phyloP scores from a whole-genome alignment of 1,284 basidiomycete species.

The Boletus sp. region DNA sequence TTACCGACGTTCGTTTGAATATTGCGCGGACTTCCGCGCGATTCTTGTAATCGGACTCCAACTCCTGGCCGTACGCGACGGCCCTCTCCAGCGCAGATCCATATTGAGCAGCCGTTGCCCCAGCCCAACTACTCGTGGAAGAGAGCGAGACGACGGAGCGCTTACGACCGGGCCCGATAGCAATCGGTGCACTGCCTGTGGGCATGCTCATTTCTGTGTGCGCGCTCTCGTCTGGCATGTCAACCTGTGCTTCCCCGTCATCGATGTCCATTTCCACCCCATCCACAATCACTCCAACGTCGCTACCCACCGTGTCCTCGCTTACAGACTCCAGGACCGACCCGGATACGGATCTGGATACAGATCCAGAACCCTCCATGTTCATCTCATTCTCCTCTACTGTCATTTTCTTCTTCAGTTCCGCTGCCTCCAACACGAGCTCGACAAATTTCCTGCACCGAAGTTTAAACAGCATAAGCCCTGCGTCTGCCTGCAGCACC shows the following conservation, averaged over 20 bases:
- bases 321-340: constrained; percentile 27
- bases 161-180: constrained; percentile 30
- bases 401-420: constrained; percentile 57
- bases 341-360: constrained; percentile 29
- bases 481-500: constrained; percentile 62
- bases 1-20: constrained; percentile 68
- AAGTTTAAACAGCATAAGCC: constrained; percentile 69
- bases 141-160: constrained; percentile 27
- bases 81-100: constrained; percentile 60
- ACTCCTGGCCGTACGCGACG: constrained; percentile 63
- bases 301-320: constrained; percentile 25
- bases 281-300: constrained; percentile 33
- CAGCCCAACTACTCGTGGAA: constrained; percentile 25
- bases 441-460: constrained; percentile 81
- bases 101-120: constrained; percentile 39
- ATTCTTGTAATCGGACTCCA: constrained; percentile 69
- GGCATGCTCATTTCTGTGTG: constrained; percentile 22
- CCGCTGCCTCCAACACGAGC: constrained; percentile 64
- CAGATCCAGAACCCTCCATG: constrained; percentile 27
- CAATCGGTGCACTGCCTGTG: constrained; percentile 29
- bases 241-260: constrained; percentile 35
- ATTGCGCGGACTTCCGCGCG: constrained; percentile 59
- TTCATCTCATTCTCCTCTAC: constrained; percentile 33
- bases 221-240: constrained; percentile 17
- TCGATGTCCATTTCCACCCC: constrained; percentile 52